Conservation (phyloP, 495 filamentous ascomycete genomes). For the Mycothermus thermophilus region DNA sequence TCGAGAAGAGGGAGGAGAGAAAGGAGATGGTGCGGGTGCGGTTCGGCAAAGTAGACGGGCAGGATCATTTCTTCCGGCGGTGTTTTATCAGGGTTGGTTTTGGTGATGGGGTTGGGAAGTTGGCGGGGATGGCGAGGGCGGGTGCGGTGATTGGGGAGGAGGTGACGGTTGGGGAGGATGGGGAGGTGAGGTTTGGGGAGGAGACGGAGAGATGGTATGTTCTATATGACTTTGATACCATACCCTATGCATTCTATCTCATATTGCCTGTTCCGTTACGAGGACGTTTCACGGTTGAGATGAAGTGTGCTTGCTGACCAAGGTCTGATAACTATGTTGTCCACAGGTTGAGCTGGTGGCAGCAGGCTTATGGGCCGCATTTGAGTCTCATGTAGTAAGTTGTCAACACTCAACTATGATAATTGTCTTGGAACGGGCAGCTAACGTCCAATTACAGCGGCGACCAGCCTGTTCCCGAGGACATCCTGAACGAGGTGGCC, state of each 20-base stretch:
- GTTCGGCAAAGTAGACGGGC: constrained; percentile 10
- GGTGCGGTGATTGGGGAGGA: constrained; percentile 11
- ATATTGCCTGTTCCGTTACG: too few species aligned
- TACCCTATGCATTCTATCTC: too few species aligned
- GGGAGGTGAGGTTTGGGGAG: constrained; percentile 5
- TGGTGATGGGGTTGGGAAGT: constrained; percentile 9
- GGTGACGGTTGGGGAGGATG: constrained; percentile 2
- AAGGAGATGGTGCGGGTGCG: constrained; percentile 1
- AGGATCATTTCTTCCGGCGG: constrained; percentile 17
- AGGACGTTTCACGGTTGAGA: too few species aligned
- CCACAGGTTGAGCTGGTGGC: constrained; percentile 11
- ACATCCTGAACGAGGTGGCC: constrained; percentile 7
- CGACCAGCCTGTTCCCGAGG: constrained; percentile 9
- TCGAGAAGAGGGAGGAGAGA: not conserved
- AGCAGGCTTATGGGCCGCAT: constrained; percentile 15
- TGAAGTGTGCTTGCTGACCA: too few species aligned
- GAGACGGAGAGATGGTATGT: constrained; percentile 15
- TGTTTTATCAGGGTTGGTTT: constrained; percentile 14
- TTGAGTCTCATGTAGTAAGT: constrained; percentile 24
- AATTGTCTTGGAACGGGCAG: not conserved
- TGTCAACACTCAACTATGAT: not conserved
- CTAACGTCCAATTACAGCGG: constrained; percentile 12
- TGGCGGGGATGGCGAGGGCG: constrained; percentile 14
- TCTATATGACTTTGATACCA: too few species aligned
- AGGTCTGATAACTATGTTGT: too few species aligned